Evolutionary conservation across 768 basidiomycete genomes (phyloP), one percentile per base, ranked within the genome.

Genomic region (Coprinopsis strossmayeri): DNA sequence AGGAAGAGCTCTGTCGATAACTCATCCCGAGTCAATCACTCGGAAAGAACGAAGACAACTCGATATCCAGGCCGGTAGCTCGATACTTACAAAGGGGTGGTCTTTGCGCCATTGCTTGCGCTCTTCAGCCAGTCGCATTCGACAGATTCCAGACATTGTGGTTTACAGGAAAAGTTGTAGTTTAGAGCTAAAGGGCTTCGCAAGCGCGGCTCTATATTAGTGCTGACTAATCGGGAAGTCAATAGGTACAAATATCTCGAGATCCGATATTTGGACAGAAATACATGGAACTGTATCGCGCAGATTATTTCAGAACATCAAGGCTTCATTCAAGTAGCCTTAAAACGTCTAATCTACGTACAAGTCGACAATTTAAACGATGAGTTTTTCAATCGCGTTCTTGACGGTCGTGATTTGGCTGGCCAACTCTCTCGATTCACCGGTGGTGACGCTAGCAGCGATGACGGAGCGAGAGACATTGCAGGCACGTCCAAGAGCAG

Each of bases 91-190:
- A 59, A 95, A 97, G 25, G 96, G 96, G 67, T 99, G 96, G 57
- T 98, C 96, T 67, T 94, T 98, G 51, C 96, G 71, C 96, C 96
- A 99, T 61, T 94, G 91, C 70, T 99, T 99, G 61, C 96, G 82
- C 68, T 99, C 96, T 68, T 98, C 96, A 24, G 92, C 81, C 13
- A 99, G 76, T 59, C 96, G 85, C 28, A 87, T 83, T 65, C 92
- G 81, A 65, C 92, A 94, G 55, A 97, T 95, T 52, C 91, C 92
- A 45, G 91, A 85, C 91, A 92, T 91, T 1, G n/a, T 46, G 17
- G 21, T 20, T 39, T n/a, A 18, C 17, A 27, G 20, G 18, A 46
- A 17, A 30, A 2, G 26, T 9, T 24, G 25, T 47, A 34, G 24
- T 34, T 38, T 23, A 48, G 25, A 27, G 30, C 10, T 15, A 32